A percentile compares a stretch with the other conserved stretches of the same genome.
phyloP scores from a whole-genome alignment of 352 stramenopile species.

The Phytophthora pluvialis region DNA sequence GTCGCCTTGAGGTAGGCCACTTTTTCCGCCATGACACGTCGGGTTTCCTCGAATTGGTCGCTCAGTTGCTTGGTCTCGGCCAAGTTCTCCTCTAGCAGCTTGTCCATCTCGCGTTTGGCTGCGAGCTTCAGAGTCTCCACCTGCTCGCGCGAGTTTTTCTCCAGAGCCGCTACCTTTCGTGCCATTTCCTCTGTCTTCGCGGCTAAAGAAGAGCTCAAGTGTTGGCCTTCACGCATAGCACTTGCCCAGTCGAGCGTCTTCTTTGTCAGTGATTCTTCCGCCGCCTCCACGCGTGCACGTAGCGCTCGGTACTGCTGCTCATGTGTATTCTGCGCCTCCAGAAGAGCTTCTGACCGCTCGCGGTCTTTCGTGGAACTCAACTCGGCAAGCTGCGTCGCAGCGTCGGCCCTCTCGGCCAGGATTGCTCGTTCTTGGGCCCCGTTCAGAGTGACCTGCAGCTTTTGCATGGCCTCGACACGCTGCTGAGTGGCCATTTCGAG shows the following conservation, averaged over 20 bases:
- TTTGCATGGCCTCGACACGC: slow-evolving; percentile 34
- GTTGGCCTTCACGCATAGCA: slow-evolving; percentile 38
- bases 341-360: slow-evolving; percentile 37
- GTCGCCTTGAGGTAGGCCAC: slow-evolving; percentile 47
- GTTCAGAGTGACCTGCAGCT: slow-evolving; percentile 34
- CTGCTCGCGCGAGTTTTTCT: slow-evolving; percentile 50
- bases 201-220: slow-evolving; percentile 36
- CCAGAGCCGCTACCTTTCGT: slow-evolving; percentile 40
- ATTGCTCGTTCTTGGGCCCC: slow-evolving; percentile 38
- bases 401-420: slow-evolving; percentile 40
- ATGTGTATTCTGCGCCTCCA: slow-evolving; percentile 37
- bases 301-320: slow-evolving; percentile 36
- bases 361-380: slow-evolving; percentile 48
- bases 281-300: slow-evolving; percentile 27
- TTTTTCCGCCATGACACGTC: slow-evolving; percentile 60
- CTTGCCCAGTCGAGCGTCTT: slow-evolving; percentile 42
- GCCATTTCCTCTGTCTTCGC: slow-evolving; percentile 42
- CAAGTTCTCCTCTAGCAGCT: slow-evolving; percentile 70
- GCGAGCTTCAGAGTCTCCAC: slow-evolving; percentile 62
- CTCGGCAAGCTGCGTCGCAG: slow-evolving; percentile 38
- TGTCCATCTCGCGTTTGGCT: slow-evolving; percentile 73
- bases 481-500: slow-evolving; percentile 25
- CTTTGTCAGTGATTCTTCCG: slow-evolving; percentile 34
- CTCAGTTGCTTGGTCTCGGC: slow-evolving; percentile 67
- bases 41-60: slow-evolving; percentile 76